phyloP scores from a whole-genome alignment of 495 filamentous ascomycete genomes.

The Penicillium macrosclerotiorum region DNA sequence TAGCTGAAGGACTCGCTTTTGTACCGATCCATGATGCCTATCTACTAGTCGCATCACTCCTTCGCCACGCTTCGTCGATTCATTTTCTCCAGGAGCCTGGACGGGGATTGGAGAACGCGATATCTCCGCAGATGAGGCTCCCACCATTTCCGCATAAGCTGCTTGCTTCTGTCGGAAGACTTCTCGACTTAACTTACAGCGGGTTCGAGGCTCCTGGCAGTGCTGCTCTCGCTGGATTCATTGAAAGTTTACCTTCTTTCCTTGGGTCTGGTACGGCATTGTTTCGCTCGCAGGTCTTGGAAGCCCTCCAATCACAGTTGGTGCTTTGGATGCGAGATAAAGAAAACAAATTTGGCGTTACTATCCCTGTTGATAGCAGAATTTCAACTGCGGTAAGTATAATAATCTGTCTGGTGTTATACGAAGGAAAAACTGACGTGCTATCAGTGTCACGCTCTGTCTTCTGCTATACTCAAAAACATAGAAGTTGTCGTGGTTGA shows the following conservation, averaged over 20 bases:
- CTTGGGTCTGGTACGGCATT: constrained; percentile 29
- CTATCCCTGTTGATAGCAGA: constrained; percentile 33
- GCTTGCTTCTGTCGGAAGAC: constrained; percentile 23
- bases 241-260: constrained; percentile 43
- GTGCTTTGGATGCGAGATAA: constrained; percentile 35
- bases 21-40: constrained; percentile 21
- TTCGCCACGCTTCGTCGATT: constrained; percentile 34
- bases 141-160: constrained; percentile 28
- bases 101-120: constrained; percentile 3
- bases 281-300: constrained; percentile 33
- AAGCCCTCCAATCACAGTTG: constrained; percentile 32
- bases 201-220: constrained; percentile 22
- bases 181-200: constrained; percentile 31
- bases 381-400: constrained; percentile 40
- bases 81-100: constrained; percentile 24
- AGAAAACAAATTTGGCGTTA: constrained; percentile 23
- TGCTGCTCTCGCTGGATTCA: constrained; percentile 29
- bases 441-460: constrained; percentile 34
- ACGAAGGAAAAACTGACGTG: constrained; percentile 23
- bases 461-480: constrained; percentile 34
- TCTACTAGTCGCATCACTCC: constrained; percentile 30
- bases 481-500: constrained; percentile 32
- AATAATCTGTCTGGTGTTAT: neutral
- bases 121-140: neutral
- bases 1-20: constrained; percentile 51